phyloP scores from a whole-genome alignment of 2,329 filamentous ascomycete species.

The Colletotrichum ledebouriae region DNA sequence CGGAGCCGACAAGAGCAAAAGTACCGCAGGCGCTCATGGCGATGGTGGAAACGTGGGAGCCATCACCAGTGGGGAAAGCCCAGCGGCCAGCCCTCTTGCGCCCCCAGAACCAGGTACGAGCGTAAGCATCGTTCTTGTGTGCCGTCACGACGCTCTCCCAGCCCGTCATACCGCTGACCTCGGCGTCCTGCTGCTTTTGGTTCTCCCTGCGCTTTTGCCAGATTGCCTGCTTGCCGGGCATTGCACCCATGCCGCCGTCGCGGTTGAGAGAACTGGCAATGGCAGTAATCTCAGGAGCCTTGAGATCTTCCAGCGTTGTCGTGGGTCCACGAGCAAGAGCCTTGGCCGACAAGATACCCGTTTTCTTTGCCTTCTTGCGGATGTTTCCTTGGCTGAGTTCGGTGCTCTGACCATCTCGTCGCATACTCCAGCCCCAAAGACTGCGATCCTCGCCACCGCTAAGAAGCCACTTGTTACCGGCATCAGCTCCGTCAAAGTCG shows the following conservation, averaged over 20 bases:
- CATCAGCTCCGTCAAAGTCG: conserved; percentile 89
- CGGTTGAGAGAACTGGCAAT: conserved; percentile 93
- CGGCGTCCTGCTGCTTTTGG: conserved; percentile 74
- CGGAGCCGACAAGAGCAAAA: conserved; percentile 91
- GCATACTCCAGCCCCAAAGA: conserved; percentile 96
- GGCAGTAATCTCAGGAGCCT: conserved; percentile 91
- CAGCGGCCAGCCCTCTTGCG: conserved; percentile 92
- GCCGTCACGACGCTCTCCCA: conserved; percentile 98
- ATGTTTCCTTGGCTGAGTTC: conserved; percentile 94
- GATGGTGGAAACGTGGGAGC: conserved; percentile 85
- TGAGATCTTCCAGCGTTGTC: conserved; percentile 79
- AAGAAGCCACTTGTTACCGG: conserved; percentile 92
- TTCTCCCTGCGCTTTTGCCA: conserved; percentile 84
- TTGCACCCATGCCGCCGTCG: conserved; percentile 91
- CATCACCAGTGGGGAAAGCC: conserved; percentile 90
- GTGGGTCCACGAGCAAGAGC: conserved; percentile 71
- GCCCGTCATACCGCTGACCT: conserved; percentile 82
- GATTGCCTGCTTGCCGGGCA: conserved; percentile 81
- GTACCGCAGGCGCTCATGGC: conserved; percentile 92
- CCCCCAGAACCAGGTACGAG: conserved; percentile 98
- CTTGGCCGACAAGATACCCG: conserved; percentile 75
- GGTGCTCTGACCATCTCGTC: conserved; percentile 91
- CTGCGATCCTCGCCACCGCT: conserved; percentile 91
- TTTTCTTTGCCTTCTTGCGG: conserved; percentile 89
- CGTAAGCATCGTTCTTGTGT: conserved; percentile 85